Evolutionary conservation across 2,329 filamentous ascomycete genomes (phyloP).

Genomic region (Fusarium lateritium): DNA sequence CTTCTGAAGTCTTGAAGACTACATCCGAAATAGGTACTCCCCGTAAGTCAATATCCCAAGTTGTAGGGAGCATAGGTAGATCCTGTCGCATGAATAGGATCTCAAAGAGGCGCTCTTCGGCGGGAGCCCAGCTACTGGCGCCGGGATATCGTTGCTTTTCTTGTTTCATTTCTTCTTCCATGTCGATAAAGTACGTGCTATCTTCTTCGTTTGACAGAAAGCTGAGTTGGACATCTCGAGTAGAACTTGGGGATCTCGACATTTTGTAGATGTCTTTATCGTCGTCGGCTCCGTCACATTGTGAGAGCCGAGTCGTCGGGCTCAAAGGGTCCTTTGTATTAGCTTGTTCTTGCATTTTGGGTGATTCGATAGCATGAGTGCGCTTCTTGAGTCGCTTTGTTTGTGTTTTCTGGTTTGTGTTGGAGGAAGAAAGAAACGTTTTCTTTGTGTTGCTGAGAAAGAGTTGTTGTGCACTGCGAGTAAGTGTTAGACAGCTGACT

Average conservation of each 20-base stretch:
- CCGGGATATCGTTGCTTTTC: constrained; percentile 60
- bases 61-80: constrained; percentile 57
- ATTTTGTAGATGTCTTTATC: constrained; percentile 18
- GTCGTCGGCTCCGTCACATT: constrained; percentile 8
- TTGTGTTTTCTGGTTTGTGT: constrained; percentile 1
- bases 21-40: constrained; percentile 57
- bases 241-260: constrained; percentile 20
- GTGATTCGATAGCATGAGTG: constrained; percentile 3
- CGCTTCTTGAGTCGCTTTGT: background rate
- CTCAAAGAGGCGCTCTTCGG: constrained; percentile 63
- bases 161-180: constrained; percentile 58
- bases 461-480: constrained; percentile 31
- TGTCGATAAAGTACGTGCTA: constrained; percentile 8
- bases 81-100: constrained; percentile 60
- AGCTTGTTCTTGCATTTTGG: constrained; percentile 19
- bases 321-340: constrained; percentile 26
- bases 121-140: constrained; percentile 65
- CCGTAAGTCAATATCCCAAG: constrained; percentile 60
- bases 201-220: constrained; percentile 25
- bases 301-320: constrained; percentile 10
- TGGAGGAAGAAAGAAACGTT: constrained; percentile 15
- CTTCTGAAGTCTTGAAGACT: constrained; percentile 54
- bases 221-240: constrained; percentile 17
- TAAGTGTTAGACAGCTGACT: constrained; percentile 10
- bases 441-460: constrained; percentile 11